phyloP scores from a whole-genome alignment of 257 asterid genomes.

The Plantago major region DNA sequence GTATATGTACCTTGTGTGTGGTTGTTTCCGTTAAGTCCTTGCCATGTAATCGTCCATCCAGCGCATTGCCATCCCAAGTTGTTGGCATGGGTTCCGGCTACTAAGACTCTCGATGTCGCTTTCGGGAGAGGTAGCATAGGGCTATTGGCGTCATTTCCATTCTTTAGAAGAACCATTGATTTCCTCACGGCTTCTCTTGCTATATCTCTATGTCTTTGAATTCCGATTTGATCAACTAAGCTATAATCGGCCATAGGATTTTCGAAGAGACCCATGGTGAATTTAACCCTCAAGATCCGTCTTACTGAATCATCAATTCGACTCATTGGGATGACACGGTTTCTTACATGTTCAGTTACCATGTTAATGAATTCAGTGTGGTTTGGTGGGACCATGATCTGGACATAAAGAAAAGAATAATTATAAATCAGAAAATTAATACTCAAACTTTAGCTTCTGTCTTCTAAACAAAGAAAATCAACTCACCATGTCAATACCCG shows the following conservation, averaged over 20 bases:
- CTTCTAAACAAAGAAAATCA: background rate
- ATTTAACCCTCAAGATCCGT: conserved; percentile 28
- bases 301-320: conserved; percentile 28
- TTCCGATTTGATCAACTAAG: conserved; percentile 18
- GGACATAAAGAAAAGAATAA: background rate
- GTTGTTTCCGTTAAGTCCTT: conserved; percentile 35
- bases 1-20: conserved; percentile 16
- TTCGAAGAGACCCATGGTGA: conserved; percentile 27
- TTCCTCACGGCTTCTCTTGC: conserved; percentile 33
- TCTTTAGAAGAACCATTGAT: conserved; percentile 29
- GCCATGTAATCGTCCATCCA: conserved; percentile 46
- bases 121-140: conserved; percentile 26
- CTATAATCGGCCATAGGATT: conserved; percentile 27
- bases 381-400: conserved; percentile 30
- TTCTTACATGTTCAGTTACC: conserved; percentile 20
- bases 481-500: conserved; percentile 27
- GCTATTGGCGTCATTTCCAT: conserved; percentile 11
- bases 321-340: conserved; percentile 17
- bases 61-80: conserved; percentile 29
- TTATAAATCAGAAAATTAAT: background rate
- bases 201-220: conserved; percentile 24
- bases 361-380: conserved; percentile 22
- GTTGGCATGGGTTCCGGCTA: conserved; percentile 32
- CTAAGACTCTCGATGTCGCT: conserved; percentile 21
- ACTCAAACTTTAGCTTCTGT: too few relatives aligned